Percentiles rank a stretch among this genome's conserved stretches.
Conservation (phyloP, 2,329 filamentous ascomycete genomes). For the Blastomyces gilchristii region DNA sequence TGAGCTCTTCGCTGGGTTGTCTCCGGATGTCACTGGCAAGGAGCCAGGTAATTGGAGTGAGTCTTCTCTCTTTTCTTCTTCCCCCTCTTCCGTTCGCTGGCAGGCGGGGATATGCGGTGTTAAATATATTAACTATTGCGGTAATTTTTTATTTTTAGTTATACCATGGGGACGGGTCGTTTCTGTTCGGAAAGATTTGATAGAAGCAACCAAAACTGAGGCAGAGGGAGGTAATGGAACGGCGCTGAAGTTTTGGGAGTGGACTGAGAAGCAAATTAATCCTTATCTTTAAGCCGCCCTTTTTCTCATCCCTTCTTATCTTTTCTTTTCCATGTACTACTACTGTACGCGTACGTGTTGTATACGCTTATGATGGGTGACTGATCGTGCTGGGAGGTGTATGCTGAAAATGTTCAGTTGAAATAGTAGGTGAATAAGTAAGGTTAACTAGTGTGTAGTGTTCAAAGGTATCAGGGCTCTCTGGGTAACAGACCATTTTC, state of each 20-base stretch:
- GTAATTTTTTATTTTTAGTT: conserved; percentile 11
- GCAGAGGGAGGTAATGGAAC: conserved; percentile 23
- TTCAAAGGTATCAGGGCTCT: not conserved
- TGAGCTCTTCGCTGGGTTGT: conserved; percentile 39
- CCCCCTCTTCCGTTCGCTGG: too few species aligned
- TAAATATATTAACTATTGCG: not conserved
- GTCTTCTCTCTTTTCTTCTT: not conserved
- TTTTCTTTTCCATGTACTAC: not conserved
- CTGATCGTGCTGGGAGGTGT: too few species aligned
- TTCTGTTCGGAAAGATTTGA: conserved; percentile 15
- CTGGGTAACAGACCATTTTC: not conserved
- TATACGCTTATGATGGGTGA: not conserved
- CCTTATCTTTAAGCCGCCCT: conserved; percentile 6
- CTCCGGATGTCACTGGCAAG: conserved; percentile 35
- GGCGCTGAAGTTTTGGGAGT: conserved; percentile 31
- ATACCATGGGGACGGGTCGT: conserved; percentile 16
- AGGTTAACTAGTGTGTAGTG: too few species aligned
- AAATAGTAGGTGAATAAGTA: too few species aligned
- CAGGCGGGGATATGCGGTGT: too few species aligned
- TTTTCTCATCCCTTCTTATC: not conserved
- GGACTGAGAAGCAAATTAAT: conserved; percentile 31
- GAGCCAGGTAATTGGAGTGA: conserved; percentile 18
- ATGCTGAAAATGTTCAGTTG: too few species aligned
- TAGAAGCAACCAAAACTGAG: conserved; percentile 16
- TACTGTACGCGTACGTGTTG: too few species aligned